These are phyloP conservation scores for Rhizodiscina lignyota DNA, from an alignment of 495 filamentous ascomycete species.

Conservation along the genomic window DNA sequence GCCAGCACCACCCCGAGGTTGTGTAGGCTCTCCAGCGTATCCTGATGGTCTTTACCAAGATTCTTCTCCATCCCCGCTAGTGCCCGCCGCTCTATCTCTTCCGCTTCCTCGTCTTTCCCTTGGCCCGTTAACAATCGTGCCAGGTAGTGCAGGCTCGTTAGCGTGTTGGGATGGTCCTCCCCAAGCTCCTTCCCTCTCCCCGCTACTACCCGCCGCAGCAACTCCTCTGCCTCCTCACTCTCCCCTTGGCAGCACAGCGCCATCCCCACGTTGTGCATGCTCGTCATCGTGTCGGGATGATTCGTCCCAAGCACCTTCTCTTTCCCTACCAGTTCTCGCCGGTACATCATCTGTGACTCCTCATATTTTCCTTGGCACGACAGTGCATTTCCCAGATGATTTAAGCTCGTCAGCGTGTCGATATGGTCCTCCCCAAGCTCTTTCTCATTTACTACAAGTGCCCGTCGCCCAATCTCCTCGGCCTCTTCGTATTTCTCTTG, in stretches of 20 bases:
- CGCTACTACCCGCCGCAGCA: neutral
- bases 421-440: constrained; percentile 6
- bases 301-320: neutral
- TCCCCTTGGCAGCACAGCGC: neutral
- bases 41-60: neutral
- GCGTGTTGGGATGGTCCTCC: constrained; percentile 1
- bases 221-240: neutral
- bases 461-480: constrained; percentile 3
- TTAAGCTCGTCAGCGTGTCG: constrained; percentile 6
- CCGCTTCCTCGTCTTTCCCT: too few relatives aligned
- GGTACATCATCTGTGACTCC: neutral
- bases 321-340: neutral
- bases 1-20: constrained; percentile 1
- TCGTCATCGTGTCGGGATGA: neutral
- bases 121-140: too few relatives aligned
- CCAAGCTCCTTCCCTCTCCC: constrained; percentile 1
- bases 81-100: too few relatives aligned
- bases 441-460: constrained; percentile 4
- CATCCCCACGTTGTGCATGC: neutral
- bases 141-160: neutral
- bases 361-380: neutral
- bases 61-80: too few relatives aligned
- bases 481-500: constrained; percentile 3
- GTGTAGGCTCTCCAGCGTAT: constrained; percentile 1
- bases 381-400: neutral